A percentile compares a stretch with the other conserved stretches of the same genome.
These are phyloP conservation scores for Penicillium verhagenii DNA, from an alignment of 495 filamentous ascomycete species.

Conservation along the genomic window DNA sequence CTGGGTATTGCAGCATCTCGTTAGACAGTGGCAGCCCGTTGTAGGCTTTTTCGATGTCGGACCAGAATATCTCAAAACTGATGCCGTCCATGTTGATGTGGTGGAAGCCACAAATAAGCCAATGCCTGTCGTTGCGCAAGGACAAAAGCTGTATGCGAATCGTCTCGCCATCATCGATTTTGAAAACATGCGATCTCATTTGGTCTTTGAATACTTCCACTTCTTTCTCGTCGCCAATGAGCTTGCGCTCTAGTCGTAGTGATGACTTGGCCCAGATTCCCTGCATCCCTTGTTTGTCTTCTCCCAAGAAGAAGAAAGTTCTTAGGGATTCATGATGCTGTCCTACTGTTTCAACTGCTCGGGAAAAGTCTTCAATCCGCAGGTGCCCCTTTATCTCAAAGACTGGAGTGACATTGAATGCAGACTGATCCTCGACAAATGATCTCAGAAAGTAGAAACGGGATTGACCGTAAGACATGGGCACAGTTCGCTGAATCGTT, in stretches of 20 bases:
- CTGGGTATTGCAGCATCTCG: constrained; percentile 20
- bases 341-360: constrained; percentile 29
- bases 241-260: constrained; percentile 16
- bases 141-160: constrained; percentile 30
- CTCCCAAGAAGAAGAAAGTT: constrained; percentile 36
- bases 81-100: constrained; percentile 53
- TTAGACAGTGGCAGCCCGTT: constrained; percentile 14
- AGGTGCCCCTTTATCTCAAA: constrained; percentile 21
- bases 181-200: constrained; percentile 25
- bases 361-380: constrained; percentile 19
- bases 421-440: constrained; percentile 9
- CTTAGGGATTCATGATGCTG: constrained; percentile 45
- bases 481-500: constrained; percentile 2
- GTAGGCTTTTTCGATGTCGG: constrained; percentile 42
- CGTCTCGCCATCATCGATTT: constrained; percentile 30
- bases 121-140: constrained; percentile 14
- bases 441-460: constrained; percentile 22
- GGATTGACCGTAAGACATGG: constrained; percentile 41
- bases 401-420: constrained; percentile 18
- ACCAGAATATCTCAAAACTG: constrained; percentile 34
- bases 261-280: constrained; percentile 17
- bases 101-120: constrained; percentile 36
- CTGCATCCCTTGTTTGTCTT: constrained; percentile 19
- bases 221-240: constrained; percentile 9
- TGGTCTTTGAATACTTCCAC: constrained; percentile 9